phyloP scores from a whole-genome alignment of 805 yeast species.

The Kluyveromyces starmeri region DNA sequence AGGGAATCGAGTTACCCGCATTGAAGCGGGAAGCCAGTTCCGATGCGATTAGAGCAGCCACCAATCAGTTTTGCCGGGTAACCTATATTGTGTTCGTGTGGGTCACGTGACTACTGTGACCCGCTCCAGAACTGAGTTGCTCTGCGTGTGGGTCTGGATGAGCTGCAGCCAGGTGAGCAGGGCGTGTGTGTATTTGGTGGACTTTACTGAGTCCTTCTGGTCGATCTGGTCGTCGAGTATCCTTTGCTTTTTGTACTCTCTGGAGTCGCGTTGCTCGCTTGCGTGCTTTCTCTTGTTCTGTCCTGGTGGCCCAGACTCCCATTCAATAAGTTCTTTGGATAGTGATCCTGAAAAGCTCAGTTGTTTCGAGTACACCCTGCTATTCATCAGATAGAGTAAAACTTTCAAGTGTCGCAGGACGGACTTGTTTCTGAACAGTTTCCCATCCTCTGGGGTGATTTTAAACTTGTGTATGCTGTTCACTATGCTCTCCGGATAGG shows the following conservation, averaged over 20 bases:
- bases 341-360: not conserved
- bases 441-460: conserved; percentile 17
- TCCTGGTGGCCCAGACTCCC: not conserved
- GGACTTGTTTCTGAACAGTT: conserved; percentile 16
- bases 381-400: not conserved
- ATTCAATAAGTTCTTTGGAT: not conserved
- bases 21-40: too few relatives aligned
- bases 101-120: too few relatives aligned
- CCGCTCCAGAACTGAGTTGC: too few relatives aligned
- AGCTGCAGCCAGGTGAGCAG: conserved; percentile 1
- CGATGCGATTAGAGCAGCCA: too few relatives aligned
- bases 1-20: too few relatives aligned
- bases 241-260: not conserved
- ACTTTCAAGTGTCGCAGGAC: conserved; percentile 5
- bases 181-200: conserved; percentile 1
- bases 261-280: not conserved
- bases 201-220: not conserved
- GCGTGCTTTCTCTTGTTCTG: not conserved
- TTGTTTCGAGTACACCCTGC: not conserved
- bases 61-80: too few relatives aligned
- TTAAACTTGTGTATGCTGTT: conserved; percentile 18
- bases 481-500: conserved; percentile 12
- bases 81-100: too few relatives aligned
- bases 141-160: not conserved
- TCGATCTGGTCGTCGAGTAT: not conserved